Percentiles rank a stretch among this genome's conserved stretches.
phyloP scores from a whole-genome alignment of 176 grass and related monocot genomes.

The Lolium rigidum region DNA sequence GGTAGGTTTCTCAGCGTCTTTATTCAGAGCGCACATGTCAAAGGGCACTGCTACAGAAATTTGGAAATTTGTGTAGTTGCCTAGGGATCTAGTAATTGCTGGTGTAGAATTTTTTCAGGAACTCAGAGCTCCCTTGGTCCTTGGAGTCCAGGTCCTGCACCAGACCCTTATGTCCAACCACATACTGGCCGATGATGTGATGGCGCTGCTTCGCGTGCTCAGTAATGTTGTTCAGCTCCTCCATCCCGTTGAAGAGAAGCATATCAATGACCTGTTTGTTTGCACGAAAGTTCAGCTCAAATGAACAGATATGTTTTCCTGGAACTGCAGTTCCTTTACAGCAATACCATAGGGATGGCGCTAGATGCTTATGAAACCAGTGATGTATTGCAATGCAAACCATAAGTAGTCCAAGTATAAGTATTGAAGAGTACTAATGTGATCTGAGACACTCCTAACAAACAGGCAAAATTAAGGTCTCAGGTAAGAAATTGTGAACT shows the following conservation, averaged over 20 bases:
- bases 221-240: constrained; percentile 84
- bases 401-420: background rate
- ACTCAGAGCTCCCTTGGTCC: constrained; percentile 67
- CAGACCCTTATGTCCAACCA: constrained; percentile 61
- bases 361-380: background rate
- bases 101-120: constrained; percentile 88
- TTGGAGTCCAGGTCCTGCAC: constrained; percentile 60
- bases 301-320: background rate
- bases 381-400: too few relatives aligned
- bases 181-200: constrained; percentile 91
- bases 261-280: constrained; percentile 84
- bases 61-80: background rate
- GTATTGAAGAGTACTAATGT: background rate
- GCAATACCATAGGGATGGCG: background rate
- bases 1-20: constrained; percentile 39
- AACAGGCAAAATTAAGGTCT: background rate
- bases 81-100: constrained; percentile 76
- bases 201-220: constrained; percentile 95
- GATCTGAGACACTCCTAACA: background rate
- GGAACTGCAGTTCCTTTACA: background rate
- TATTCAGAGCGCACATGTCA: constrained; percentile 40
- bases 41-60: constrained; percentile 27
- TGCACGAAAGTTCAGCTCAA: background rate
- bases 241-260: constrained; percentile 86
- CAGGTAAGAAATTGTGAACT: too few relatives aligned